Percentiles rank a stretch among this genome's conserved stretches.
Evolutionary conservation across 768 basidiomycete genomes (phyloP).

Genomic region (Xerocomus spinulosus): DNA sequence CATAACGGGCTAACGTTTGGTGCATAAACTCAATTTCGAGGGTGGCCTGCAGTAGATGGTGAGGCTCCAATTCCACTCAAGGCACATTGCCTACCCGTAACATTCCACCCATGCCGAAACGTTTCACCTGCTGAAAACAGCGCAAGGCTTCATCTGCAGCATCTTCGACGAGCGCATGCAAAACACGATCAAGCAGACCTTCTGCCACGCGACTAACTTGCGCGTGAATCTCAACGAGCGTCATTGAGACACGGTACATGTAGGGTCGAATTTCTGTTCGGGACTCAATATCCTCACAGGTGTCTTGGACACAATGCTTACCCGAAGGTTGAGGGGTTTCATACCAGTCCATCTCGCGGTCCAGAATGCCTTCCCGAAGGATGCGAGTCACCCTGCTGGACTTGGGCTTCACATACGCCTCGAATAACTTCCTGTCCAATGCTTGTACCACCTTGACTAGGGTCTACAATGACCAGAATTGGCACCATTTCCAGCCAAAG

Average conservation of each 20-base stretch:
- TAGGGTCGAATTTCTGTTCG: conserved; percentile 85
- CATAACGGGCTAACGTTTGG: conserved; percentile 87
- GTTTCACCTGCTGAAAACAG: conserved; percentile 83
- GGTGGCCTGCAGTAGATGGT: conserved; percentile 66
- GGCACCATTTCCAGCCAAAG: not conserved
- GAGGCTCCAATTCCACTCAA: too few relatives aligned
- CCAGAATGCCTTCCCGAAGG: conserved; percentile 75
- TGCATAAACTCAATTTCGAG: conserved; percentile 99
- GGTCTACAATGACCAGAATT: conserved; percentile 38
- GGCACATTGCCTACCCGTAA: conserved; percentile 72
- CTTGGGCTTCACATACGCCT: conserved; percentile 82
- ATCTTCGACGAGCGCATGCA: conserved; percentile 77
- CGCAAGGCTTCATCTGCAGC: conserved; percentile 78
- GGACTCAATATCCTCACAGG: not conserved
- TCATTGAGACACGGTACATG: conserved; percentile 85
- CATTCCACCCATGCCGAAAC: conserved; percentile 99
- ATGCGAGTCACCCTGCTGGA: conserved; percentile 61
- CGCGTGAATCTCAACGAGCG: conserved; percentile 87
- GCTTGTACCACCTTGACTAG: conserved; percentile 74
- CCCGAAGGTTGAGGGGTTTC: conserved; percentile 91
- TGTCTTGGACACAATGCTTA: conserved; percentile 29
- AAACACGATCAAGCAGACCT: conserved; percentile 72
- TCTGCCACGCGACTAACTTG: conserved; percentile 82
- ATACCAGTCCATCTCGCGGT: conserved; percentile 86
- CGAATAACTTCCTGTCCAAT: conserved; percentile 86